A percentile compares a stretch with the other conserved stretches of the same genome.
These are phyloP conservation scores for Penicillium griseofulvum DNA, from an alignment of 2,329 filamentous ascomycete species.

Conservation along the genomic window DNA sequence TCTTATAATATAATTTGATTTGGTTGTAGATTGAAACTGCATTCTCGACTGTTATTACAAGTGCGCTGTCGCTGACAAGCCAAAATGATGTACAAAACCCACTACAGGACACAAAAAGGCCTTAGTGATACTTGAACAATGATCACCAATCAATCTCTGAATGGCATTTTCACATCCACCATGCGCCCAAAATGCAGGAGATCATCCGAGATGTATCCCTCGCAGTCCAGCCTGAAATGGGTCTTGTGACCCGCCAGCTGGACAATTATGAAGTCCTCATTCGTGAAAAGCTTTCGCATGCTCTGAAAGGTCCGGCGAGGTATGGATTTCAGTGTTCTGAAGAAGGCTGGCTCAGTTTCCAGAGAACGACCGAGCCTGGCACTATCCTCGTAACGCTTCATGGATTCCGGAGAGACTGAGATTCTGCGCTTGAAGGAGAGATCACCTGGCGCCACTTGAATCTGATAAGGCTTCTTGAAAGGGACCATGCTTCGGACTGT, in stretches of 20 bases:
- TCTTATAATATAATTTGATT: not conserved
- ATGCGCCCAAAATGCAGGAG: conserved; percentile 31
- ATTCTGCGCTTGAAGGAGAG: conserved; percentile 27
- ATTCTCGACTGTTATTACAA: not conserved
- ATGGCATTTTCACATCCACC: conserved; percentile 7
- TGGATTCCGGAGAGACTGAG: conserved; percentile 31
- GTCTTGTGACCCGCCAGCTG: conserved; percentile 37
- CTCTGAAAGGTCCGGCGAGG: conserved; percentile 36
- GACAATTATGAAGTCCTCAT: conserved; percentile 42
- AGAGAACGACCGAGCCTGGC: conserved; percentile 12
- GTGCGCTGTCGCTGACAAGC: not conserved
- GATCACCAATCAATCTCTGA: not conserved
- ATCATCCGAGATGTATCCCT: conserved; percentile 36
- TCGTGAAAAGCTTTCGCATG: conserved; percentile 39
- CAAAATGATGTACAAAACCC: conserved; percentile 4
- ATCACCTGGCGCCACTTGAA: conserved; percentile 31
- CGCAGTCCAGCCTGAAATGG: conserved; percentile 39
- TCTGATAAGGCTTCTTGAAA: conserved; percentile 37
- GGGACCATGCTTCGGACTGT: conserved; percentile 37
- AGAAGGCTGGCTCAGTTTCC: conserved; percentile 26
- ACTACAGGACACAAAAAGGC: too few species aligned
- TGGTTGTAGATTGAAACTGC: not conserved
- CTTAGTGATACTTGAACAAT: not conserved
- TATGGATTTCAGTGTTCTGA: conserved; percentile 30
- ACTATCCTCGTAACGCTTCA: conserved; percentile 19